phyloP scores from a whole-genome alignment of 768 basidiomycete genomes.

The Suillus bovinus region DNA sequence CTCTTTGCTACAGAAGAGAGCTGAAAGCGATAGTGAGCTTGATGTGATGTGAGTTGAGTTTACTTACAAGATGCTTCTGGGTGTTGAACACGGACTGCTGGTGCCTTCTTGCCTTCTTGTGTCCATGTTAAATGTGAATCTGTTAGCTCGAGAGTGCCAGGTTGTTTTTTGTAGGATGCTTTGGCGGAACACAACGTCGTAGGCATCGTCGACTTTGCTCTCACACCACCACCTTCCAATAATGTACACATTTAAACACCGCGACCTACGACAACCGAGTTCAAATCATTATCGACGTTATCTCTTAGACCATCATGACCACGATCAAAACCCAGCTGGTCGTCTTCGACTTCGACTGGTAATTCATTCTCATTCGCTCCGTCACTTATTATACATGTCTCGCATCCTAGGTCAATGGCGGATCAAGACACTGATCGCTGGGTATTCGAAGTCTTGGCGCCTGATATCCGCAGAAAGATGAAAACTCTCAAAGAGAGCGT shows the following conservation, averaged over 20 bases:
- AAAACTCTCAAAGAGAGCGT: conserved; percentile 57
- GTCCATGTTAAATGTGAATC: conserved; percentile 78
- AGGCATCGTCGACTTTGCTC: conserved; percentile 47
- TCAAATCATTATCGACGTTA: neutral
- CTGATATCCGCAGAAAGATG: conserved; percentile 82
- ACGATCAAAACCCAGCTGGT: conserved; percentile 65
- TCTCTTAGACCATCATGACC: conserved; percentile 16
- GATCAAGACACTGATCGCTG: conserved; percentile 98
- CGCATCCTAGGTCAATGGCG: conserved; percentile 67
- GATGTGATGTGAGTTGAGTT: conserved; percentile 3
- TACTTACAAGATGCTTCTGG: conserved; percentile 62
- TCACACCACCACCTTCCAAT: conserved; percentile 11
- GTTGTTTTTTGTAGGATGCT: conserved; percentile 82
- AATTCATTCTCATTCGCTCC: conserved; percentile 14
- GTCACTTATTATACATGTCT: neutral
- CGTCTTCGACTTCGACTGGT: conserved; percentile 98
- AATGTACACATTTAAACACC: conserved; percentile 12
- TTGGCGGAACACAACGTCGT: conserved; percentile 68
- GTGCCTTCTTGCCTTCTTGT: conserved; percentile 64
- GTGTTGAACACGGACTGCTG: conserved; percentile 63
- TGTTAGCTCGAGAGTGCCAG: conserved; percentile 75
- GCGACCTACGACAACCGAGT: conserved; percentile 1
- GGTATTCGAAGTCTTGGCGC: conserved; percentile 85
- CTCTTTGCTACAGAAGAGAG: conserved; percentile 85
- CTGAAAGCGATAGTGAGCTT: conserved; percentile 33